Evolutionary conservation across 2,329 filamentous ascomycete genomes (phyloP).

Genomic region (Phialophora tarda): DNA sequence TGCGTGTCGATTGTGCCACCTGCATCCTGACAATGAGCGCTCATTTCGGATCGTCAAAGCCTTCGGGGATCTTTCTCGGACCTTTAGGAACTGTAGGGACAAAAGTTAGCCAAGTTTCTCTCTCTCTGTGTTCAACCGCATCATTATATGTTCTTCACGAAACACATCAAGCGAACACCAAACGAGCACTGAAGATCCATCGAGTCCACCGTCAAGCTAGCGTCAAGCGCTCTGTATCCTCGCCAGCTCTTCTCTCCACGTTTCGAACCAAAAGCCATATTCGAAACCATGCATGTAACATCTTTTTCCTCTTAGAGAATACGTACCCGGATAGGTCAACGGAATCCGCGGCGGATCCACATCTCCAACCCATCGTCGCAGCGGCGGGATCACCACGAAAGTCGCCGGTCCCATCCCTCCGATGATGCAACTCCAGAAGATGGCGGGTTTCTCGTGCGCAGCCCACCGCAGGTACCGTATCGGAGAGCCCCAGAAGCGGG

Average conservation of each 20-base stretch:
- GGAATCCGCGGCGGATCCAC: conserved; percentile 74
- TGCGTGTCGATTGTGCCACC: background rate
- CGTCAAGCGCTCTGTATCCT: background rate
- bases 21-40: background rate
- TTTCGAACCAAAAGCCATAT: background rate
- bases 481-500: conserved; percentile 79
- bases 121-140: background rate
- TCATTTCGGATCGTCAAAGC: conserved; percentile 51
- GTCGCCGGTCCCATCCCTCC: conserved; percentile 74
- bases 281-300: background rate
- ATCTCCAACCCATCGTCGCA: conserved; percentile 76
- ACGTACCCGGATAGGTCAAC: conserved; percentile 89
- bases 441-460: conserved; percentile 82
- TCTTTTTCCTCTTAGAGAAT: background rate
- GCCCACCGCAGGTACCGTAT: conserved; percentile 88
- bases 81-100: conserved; percentile 51
- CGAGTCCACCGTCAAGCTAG: background rate
- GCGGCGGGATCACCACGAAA: conserved; percentile 73
- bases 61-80: conserved; percentile 53
- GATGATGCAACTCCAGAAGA: conserved; percentile 84
- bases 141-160: background rate
- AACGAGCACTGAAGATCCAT: too few species aligned
- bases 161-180: background rate
- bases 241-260: background rate
- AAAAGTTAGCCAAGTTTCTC: conserved; percentile 27